A percentile compares a stretch with the other conserved stretches of the same genome.
Evolutionary conservation across 139 green algal species (phyloP).

Genomic region (Tetraselmis striata): DNA sequence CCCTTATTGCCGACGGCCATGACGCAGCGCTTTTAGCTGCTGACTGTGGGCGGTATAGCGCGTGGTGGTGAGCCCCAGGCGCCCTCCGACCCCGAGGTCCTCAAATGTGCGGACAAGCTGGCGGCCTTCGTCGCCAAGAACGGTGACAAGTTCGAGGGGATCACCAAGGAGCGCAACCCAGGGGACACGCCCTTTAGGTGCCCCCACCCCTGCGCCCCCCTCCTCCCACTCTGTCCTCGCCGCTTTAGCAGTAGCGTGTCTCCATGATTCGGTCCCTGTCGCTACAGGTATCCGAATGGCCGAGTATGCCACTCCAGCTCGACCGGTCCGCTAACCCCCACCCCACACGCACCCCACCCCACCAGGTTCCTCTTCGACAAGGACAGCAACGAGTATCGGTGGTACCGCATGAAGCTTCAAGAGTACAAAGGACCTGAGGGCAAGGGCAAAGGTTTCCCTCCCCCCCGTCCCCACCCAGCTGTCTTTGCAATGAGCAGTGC

Average conservation of each 20-base stretch:
- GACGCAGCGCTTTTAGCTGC: too few species aligned
- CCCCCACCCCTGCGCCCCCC: not conserved
- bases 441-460: not conserved
- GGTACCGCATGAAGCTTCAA: slow-evolving; percentile 37
- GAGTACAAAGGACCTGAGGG: slow-evolving; percentile 12
- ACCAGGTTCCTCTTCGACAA: slow-evolving; percentile 59
- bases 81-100: slow-evolving; percentile 22
- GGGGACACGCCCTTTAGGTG: slow-evolving; percentile 54
- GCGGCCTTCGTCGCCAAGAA: slow-evolving; percentile 70
- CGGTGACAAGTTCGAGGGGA: slow-evolving; percentile 52
- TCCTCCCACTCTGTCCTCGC: not conserved
- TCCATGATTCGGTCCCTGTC: too few species aligned
- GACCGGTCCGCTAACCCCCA: too few species aligned
- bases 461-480: not conserved
- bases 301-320: too few species aligned
- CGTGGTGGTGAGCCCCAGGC: not conserved
- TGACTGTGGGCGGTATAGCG: not conserved
- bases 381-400: slow-evolving; percentile 31
- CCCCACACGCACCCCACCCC: not conserved
- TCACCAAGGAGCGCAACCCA: slow-evolving; percentile 57
- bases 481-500: too few species aligned
- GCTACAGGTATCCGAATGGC: too few species aligned
- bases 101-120: slow-evolving; percentile 47
- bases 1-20: too few species aligned
- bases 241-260: too few species aligned